Evolutionary conservation across 2,329 filamentous ascomycete genomes (phyloP).

Genomic region (Fusarium fujikuroi): DNA sequence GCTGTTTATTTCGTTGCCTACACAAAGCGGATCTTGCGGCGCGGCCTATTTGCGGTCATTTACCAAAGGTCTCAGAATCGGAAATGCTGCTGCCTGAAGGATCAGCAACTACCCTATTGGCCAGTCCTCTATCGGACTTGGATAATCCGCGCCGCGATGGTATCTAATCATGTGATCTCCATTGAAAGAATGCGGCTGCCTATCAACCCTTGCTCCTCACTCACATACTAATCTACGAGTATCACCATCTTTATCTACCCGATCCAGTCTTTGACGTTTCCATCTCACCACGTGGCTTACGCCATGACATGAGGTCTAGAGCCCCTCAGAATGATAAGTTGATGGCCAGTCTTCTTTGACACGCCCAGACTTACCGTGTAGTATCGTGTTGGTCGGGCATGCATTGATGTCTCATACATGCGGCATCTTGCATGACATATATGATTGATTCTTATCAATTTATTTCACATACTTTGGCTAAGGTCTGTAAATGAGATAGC

Average conservation of each 20-base stretch:
- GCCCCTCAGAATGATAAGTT: neutral
- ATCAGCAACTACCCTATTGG: constrained; percentile 20
- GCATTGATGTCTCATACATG: neutral
- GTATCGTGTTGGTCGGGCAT: neutral
- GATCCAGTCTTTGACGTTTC: constrained; percentile 1
- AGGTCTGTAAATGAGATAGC: neutral
- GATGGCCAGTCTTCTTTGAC: neutral
- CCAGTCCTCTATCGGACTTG: neutral
- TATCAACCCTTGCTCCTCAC: constrained; percentile 13
- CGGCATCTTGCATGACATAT: neutral
- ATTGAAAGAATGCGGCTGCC: constrained; percentile 21
- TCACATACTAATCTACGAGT: neutral
- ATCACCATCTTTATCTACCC: constrained; percentile 10
- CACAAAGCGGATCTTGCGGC: constrained; percentile 43
- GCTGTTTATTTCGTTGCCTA: constrained; percentile 46
- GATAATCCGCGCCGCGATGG: neutral
- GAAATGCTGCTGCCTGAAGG: constrained; percentile 46
- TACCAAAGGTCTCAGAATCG: constrained; percentile 28
- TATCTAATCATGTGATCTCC: constrained; percentile 6
- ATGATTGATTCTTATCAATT: neutral
- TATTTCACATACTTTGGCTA: neutral
- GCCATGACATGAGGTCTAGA: neutral
- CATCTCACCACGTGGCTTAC: neutral
- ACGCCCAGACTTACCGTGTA: too few relatives aligned
- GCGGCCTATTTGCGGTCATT: constrained; percentile 44